Conservation (phyloP, 768 basidiomycete genomes). For the Termitomyces sp. region DNA sequence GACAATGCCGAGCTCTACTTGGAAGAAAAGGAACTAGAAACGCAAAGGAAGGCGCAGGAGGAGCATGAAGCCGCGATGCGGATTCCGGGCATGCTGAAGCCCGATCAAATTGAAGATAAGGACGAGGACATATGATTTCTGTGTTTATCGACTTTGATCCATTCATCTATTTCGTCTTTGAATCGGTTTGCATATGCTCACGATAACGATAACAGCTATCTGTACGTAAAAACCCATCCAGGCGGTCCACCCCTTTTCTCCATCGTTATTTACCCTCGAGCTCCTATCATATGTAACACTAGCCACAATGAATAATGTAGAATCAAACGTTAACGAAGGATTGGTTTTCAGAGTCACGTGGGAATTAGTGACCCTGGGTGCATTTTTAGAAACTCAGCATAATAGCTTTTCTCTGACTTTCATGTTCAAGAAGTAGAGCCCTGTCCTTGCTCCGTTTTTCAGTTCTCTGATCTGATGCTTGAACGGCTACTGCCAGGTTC, state of each 20-base stretch:
- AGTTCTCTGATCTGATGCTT: conserved; percentile 2
- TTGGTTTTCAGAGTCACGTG: conserved; percentile 4
- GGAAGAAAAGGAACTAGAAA: conserved; percentile 92
- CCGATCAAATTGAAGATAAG: conserved; percentile 89
- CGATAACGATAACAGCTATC: conserved; percentile 10
- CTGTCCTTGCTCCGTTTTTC: conserved; percentile 4
- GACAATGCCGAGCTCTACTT: conserved; percentile 90
- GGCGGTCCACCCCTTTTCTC: conserved; percentile 15
- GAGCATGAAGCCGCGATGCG: conserved; percentile 88
- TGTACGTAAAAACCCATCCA: conserved; percentile 20
- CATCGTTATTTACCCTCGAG: conserved; percentile 25
- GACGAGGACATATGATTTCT: conserved; percentile 72
- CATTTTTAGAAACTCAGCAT: not conserved
- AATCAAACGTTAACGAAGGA: conserved; percentile 17
- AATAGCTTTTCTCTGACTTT: conserved; percentile 4
- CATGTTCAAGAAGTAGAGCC: conserved; percentile 74
- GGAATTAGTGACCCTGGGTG: no score
- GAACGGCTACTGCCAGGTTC: conserved; percentile 42
- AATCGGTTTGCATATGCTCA: conserved; percentile 34
- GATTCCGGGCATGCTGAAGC: conserved; percentile 98
- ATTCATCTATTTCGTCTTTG: conserved; percentile 1
- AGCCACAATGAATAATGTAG: conserved; percentile 39
- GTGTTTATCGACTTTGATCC: not conserved
- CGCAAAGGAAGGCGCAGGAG: conserved; percentile 67
- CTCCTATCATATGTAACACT: conserved; percentile 38